Evolutionary conservation across 2,329 filamentous ascomycete genomes (phyloP).

Genomic region (Aspergillus carbonarius): DNA sequence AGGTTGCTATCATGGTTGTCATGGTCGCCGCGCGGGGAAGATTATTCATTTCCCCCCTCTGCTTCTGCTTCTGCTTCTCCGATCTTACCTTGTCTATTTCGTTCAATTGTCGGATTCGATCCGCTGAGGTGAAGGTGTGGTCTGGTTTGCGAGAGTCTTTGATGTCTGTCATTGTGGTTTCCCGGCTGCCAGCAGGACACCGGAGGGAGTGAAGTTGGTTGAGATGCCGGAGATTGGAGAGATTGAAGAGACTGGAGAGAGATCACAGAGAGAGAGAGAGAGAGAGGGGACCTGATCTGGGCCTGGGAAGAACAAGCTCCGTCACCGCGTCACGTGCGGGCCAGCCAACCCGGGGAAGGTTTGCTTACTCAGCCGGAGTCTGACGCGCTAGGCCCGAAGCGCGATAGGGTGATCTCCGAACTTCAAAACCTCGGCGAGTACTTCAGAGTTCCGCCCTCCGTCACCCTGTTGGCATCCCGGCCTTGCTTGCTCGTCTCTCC

Average conservation of each 20-base stretch:
- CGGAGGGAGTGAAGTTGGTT: not conserved
- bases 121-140: conserved; percentile 64
- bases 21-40: not conserved
- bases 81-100: conserved; percentile 67
- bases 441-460: conserved; percentile 7
- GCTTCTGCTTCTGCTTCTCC: not conserved
- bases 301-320: not conserved
- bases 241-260: not conserved
- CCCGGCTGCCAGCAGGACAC: not conserved
- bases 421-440: conserved; percentile 3
- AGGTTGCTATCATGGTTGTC: not conserved
- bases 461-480: conserved; percentile 6
- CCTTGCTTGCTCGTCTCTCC: not conserved
- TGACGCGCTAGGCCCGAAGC: conserved; percentile 1
- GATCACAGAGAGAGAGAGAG: too few relatives aligned
- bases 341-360: not conserved
- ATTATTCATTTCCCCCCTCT: not conserved
- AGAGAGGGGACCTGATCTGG: too few relatives aligned
- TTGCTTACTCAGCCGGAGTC: conserved; percentile 11
- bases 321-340: conserved; percentile 14
- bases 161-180: conserved; percentile 23
- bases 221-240: not conserved
- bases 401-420: conserved; percentile 5
- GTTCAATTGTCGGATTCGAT: conserved; percentile 77
- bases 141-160: conserved; percentile 25